These are phyloP conservation scores for Starmerella khaoyaiensis DNA, from an alignment of 805 yeast species.

Conservation along the genomic window DNA sequence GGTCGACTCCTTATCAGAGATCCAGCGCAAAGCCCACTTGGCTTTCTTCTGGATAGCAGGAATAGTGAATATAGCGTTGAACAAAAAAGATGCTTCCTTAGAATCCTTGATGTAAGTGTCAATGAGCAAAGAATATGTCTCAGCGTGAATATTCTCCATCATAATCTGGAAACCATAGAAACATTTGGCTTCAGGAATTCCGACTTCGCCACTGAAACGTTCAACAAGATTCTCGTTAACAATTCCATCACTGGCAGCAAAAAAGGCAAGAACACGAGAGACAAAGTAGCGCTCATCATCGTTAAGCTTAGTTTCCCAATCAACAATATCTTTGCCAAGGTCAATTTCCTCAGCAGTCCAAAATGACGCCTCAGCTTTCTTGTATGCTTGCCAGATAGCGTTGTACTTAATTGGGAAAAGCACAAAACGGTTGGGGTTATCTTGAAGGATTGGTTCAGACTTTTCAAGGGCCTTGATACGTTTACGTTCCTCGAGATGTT, in stretches of 20 bases:
- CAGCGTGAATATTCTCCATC: slow-evolving; percentile 99
- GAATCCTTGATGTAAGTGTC: slow-evolving; percentile 96
- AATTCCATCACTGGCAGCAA: slow-evolving; percentile 97
- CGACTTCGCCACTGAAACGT: slow-evolving; percentile 94
- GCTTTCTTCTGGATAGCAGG: slow-evolving; percentile 97
- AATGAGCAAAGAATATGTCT: slow-evolving; percentile 86
- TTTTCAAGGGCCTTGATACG: slow-evolving; percentile 60
- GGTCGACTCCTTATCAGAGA: slow-evolving; percentile 70
- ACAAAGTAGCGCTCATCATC: slow-evolving; percentile 88
- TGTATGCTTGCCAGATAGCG: slow-evolving; percentile 97
- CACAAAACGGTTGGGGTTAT: slow-evolving; percentile 80
- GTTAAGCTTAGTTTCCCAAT: slow-evolving; percentile 82
- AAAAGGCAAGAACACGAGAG: slow-evolving; percentile 88
- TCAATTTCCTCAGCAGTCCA: slow-evolving; percentile 99
- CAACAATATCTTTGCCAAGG: slow-evolving; percentile 76
- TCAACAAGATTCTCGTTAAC: slow-evolving; percentile 93
- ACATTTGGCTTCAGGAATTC: slow-evolving; percentile 94
- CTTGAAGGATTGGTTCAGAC: slow-evolving; percentile 77
- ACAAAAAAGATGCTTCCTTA: slow-evolving; percentile 75
- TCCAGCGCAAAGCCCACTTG: slow-evolving; percentile 98
- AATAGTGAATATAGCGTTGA: slow-evolving; percentile 91
- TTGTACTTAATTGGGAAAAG: slow-evolving; percentile 92
- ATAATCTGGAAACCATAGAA: slow-evolving; percentile 98
- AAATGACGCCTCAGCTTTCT: slow-evolving; percentile 97
- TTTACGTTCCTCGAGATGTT: slow-evolving; percentile 24